Evolutionary conservation across 768 basidiomycete genomes (phyloP).

Genomic region (Boletellus emodensis): DNA sequence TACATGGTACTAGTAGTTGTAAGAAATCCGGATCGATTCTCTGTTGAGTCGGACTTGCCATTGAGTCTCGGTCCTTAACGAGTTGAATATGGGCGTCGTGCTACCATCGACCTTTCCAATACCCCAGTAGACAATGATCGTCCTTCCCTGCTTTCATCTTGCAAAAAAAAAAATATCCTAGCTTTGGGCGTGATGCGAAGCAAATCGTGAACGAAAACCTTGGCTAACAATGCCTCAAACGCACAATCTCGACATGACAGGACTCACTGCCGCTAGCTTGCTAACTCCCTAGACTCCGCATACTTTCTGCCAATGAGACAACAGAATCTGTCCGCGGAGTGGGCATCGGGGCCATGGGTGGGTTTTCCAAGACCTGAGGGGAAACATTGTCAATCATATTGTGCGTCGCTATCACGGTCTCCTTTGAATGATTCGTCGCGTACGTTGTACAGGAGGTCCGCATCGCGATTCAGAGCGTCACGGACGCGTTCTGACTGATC

Average conservation of each 20-base stretch:
- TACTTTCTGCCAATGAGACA: conserved; percentile 15
- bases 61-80: not conserved
- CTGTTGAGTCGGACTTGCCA: no score
- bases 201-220: not conserved
- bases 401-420: not conserved
- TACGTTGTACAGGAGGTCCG: conserved; percentile 24
- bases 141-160: not conserved
- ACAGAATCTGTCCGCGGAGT: conserved; percentile 4
- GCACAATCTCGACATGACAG: not conserved
- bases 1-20: no score
- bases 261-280: not conserved
- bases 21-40: no score
- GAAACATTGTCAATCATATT: not conserved
- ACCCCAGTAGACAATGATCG: no score
- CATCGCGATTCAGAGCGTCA: conserved; percentile 26
- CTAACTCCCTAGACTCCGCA: conserved; percentile 20
- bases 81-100: not conserved
- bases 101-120: not conserved
- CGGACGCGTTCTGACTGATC: conserved; percentile 23
- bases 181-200: not conserved
- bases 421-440: not conserved
- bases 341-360: not conserved
- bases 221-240: not conserved
- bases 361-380: conserved; percentile 10
- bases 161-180: not conserved